Percentiles rank a stretch among this genome's conserved stretches.
Conservation (phyloP, 1,284 basidiomycete species). For the Hypsizygus ulmarius region DNA sequence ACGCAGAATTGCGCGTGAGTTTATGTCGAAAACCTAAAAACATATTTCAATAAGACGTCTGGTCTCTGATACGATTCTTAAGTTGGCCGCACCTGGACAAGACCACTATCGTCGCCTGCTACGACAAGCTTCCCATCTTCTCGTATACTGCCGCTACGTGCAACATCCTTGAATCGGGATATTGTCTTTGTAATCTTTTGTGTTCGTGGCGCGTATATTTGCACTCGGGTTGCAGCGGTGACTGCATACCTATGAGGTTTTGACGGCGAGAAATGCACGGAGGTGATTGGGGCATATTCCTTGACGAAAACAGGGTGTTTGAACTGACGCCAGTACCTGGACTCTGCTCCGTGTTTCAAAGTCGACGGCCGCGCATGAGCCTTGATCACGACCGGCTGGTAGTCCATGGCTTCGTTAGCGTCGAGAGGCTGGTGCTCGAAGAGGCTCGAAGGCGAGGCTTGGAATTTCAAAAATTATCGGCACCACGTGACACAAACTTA, state of each 20-base stretch:
- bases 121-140: slow-evolving; percentile 94
- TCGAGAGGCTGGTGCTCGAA: not conserved
- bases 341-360: slow-evolving; percentile 67
- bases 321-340: slow-evolving; percentile 79
- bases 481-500: slow-evolving; percentile 7
- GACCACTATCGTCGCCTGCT: slow-evolving; percentile 91
- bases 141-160: slow-evolving; percentile 83
- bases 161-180: slow-evolving; percentile 95
- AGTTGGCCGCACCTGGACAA: slow-evolving; percentile 70
- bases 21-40: slow-evolving; percentile 87
- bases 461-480: slow-evolving; percentile 7
- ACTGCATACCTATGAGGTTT: slow-evolving; percentile 94
- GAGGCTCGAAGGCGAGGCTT: too few species aligned
- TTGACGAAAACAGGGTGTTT: slow-evolving; percentile 89
- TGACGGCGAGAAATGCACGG: slow-evolving; percentile 83
- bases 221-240: slow-evolving; percentile 90
- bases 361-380: slow-evolving; percentile 54
- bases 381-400: slow-evolving; percentile 71
- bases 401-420: slow-evolving; percentile 53
- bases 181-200: slow-evolving; percentile 96
- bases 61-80: not conserved
- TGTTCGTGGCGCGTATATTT: slow-evolving; percentile 95
- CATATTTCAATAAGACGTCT: slow-evolving; percentile 15
- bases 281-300: slow-evolving; percentile 92
- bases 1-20: slow-evolving; percentile 90